A percentile compares a stretch with the other conserved stretches of the same genome.
Conservation (phyloP, 192 early-diverging fungal species). For the Haplosporangium gracile region DNA sequence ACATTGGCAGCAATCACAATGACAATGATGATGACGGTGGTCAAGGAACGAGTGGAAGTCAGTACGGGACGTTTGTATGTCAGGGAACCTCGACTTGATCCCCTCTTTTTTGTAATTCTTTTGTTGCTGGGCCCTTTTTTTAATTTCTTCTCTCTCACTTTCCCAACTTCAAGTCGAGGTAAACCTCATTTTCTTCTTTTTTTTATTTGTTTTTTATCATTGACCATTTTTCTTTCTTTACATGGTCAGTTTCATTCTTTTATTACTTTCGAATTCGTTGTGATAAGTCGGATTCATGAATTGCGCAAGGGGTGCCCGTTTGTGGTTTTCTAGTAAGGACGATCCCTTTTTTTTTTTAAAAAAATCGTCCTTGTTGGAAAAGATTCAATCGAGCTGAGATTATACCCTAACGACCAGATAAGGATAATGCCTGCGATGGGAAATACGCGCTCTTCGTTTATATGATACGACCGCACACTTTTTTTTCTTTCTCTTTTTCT, state of each 20-base stretch:
- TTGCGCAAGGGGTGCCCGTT: slow-evolving; percentile 54
- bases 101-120: neutral
- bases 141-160: neutral
- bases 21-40: neutral
- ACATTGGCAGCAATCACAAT: too few species aligned
- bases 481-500: slow-evolving; percentile 14
- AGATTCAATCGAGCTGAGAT: slow-evolving; percentile 53
- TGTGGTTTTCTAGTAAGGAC: slow-evolving; percentile 20
- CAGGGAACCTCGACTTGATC: slow-evolving; percentile 31
- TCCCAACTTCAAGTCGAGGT: slow-evolving; percentile 5
- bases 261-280: neutral
- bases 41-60: slow-evolving; percentile 3
- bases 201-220: slow-evolving; percentile 8
- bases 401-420: slow-evolving; percentile 50
- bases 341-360: neutral
- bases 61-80: slow-evolving; percentile 17
- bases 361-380: slow-evolving; percentile 9
- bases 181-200: neutral
- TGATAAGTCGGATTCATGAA: slow-evolving; percentile 24
- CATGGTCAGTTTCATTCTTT: neutral
- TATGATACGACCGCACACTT: slow-evolving; percentile 2
- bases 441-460: slow-evolving; percentile 39
- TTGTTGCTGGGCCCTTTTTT: neutral
- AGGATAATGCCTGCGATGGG: slow-evolving; percentile 54
- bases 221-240: neutral